These are phyloP conservation scores for Trypanosoma boissoni DNA, from an alignment of 208 protist species.

Conservation along the genomic window DNA sequence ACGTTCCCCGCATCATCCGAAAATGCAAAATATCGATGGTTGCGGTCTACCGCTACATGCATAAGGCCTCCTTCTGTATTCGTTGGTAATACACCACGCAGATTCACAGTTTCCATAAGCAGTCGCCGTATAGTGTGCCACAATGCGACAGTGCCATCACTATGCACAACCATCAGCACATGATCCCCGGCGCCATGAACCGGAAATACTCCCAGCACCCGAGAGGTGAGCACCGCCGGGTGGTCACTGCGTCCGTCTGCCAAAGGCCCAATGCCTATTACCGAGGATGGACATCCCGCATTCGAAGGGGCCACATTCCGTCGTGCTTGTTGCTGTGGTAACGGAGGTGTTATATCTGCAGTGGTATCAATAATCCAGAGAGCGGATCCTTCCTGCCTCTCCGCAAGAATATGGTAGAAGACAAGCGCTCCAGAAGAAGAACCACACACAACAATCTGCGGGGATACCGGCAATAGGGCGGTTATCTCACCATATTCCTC, in stretches of 20 bases:
- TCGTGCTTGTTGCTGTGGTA: too few species aligned
- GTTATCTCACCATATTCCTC: conserved; percentile 47
- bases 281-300: too few species aligned
- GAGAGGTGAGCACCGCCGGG: conserved; percentile 23
- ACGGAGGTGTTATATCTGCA: background rate
- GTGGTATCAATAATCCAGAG: conserved; percentile 54
- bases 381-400: conserved; percentile 65
- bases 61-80: conserved; percentile 22
- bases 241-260: conserved; percentile 16
- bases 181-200: conserved; percentile 37
- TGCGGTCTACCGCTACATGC: conserved; percentile 26
- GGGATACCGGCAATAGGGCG: conserved; percentile 41
- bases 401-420: conserved; percentile 75
- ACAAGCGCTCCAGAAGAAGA: conserved; percentile 67
- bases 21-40: conserved; percentile 47
- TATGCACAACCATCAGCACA: conserved; percentile 62
- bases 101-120: conserved; percentile 54
- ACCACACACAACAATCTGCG: conserved; percentile 66
- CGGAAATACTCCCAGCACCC: conserved; percentile 43
- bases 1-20: conserved; percentile 66
- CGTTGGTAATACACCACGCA: conserved; percentile 31
- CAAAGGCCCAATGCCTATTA: too few species aligned
- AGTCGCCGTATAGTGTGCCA: conserved; percentile 74
- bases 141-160: conserved; percentile 68
- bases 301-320: too few species aligned